phyloP scores from a whole-genome alignment of 2,329 filamentous ascomycete species.

The Aspergillus tanneri region DNA sequence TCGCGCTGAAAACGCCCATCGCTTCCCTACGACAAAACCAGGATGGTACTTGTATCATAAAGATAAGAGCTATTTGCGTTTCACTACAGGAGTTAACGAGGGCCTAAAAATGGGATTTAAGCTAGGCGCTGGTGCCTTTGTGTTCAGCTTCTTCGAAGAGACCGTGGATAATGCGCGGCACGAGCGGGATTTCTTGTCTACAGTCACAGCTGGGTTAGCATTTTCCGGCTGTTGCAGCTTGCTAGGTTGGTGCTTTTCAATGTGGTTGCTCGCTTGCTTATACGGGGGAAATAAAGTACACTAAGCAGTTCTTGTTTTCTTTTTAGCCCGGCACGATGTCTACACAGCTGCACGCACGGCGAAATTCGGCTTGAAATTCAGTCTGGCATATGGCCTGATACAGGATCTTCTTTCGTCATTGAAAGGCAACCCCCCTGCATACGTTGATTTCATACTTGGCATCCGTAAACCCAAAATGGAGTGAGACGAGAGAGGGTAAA shows the following conservation, averaged over 20 bases:
- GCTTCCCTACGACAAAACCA: slow-evolving; percentile 74
- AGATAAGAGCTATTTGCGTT: slow-evolving; percentile 88
- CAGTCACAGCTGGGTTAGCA: slow-evolving; percentile 76
- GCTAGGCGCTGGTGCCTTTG: slow-evolving; percentile 68
- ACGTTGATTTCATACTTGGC: slow-evolving; percentile 66
- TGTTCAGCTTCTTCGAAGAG: slow-evolving; percentile 81
- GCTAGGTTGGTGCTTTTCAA: slow-evolving; percentile 64
- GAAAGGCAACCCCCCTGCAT: slow-evolving; percentile 70
- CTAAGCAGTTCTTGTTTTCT: slow-evolving; percentile 14
- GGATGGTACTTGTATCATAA: slow-evolving; percentile 99
- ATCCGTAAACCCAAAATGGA: slow-evolving; percentile 35
- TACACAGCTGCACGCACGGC: slow-evolving; percentile 75
- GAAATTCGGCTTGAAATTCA: slow-evolving; percentile 74
- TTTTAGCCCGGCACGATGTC: slow-evolving; percentile 72
- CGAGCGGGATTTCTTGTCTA: slow-evolving; percentile 72
- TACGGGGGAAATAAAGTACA: background rate
- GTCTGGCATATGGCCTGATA: slow-evolving; percentile 73
- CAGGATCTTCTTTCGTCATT: slow-evolving; percentile 72
- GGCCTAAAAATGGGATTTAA: slow-evolving; percentile 71
- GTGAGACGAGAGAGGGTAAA: slow-evolving; percentile 17
- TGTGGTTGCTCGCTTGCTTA: background rate
- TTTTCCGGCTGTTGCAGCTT: slow-evolving; percentile 84
- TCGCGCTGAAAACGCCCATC: slow-evolving; percentile 93
- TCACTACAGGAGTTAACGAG: slow-evolving; percentile 74
- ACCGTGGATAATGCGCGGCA: slow-evolving; percentile 68